These are phyloP conservation scores for Phialophora macrospora DNA, from an alignment of 2,329 filamentous ascomycete genomes.

Conservation along the genomic window DNA sequence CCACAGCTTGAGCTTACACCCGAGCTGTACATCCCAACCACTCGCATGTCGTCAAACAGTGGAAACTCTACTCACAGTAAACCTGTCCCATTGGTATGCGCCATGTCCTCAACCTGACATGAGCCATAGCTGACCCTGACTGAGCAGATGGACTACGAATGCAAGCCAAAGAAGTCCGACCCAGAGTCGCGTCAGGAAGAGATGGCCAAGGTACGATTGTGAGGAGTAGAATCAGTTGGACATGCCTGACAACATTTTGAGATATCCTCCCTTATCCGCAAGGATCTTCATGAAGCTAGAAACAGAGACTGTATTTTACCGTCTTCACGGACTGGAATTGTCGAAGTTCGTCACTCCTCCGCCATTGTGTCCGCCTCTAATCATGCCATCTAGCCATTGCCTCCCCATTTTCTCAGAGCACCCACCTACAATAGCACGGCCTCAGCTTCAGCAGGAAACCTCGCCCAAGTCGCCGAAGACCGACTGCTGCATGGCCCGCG, in stretches of 20 bases:
- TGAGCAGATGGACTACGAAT: conserved; percentile 28
- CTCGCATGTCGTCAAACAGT: conserved; percentile 1
- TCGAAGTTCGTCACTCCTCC: conserved; percentile 11
- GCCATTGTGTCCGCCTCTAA: background rate
- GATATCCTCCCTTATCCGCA: conserved; percentile 28
- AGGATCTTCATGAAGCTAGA: conserved; percentile 23
- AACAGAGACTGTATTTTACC: conserved; percentile 11
- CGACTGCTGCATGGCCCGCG: conserved; percentile 21
- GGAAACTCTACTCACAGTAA: conserved; percentile 1
- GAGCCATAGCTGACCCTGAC: background rate
- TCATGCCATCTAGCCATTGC: conserved; percentile 10
- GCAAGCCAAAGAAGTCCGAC: conserved; percentile 20
- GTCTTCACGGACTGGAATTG: conserved; percentile 8
- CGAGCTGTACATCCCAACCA: conserved; percentile 16
- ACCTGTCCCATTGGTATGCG: background rate
- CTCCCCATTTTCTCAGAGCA: conserved; percentile 20
- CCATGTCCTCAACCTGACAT: background rate
- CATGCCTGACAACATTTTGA: conserved; percentile 19
- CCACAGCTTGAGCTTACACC: conserved; percentile 20
- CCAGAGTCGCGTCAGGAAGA: conserved; percentile 23
- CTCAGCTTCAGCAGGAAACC: conserved; percentile 24
- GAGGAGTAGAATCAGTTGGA: background rate
- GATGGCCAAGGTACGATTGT: conserved; percentile 24
- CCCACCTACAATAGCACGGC: conserved; percentile 14
- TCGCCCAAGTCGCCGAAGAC: conserved; percentile 21